Evolutionary conservation across 1,284 basidiomycete genomes (phyloP), one percentile per base, ranked within the genome.

Genomic region (Ganoderma lucidum): DNA sequence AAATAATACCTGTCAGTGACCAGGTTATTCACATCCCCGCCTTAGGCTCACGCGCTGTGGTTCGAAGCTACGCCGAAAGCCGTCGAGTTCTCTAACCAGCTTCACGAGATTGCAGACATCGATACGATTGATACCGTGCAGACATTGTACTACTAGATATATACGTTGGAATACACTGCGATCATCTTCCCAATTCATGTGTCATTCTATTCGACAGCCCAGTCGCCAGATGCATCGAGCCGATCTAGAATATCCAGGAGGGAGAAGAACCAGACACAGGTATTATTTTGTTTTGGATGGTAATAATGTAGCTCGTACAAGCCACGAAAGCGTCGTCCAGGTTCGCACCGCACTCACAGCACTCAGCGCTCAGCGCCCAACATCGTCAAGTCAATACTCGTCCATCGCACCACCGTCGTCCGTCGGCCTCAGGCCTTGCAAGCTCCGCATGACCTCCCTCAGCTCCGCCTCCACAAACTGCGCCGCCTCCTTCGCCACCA

Each of bases 391-490:
- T 63, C 62, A 63, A 53, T 39, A 53, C 6, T 61, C 35, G 39
- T 61, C 59, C 59, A 41, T 42, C 23, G 23, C 37, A 28, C 81
- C 81, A 42, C 65, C 59, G 39, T 80, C 76, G 62, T 79, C 81
- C n/a, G 81, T 75, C n/a, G 90, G 89, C 73, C 82, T 83, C 64
- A 86, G 80, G 17, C 75, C 80, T 71, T 89, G 88, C 81, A 92
- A 85, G 70, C 82, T 87, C 77, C 88, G 86, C 91, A 94, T 92
- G 23, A 86, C 81, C 80, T 93, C 91, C 73, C 87, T 86, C 66
- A 94, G 81, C 80, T 93, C 91, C 41, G 87, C 85, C 81, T 93
- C 93, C 1, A 89, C 91, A 79, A 89, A 90, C 71, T 86, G 83
- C 32, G 89, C 88, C 28, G 87, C 90, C 78, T 91, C 90, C 79